Percentiles rank a stretch among this genome's conserved stretches.
phyloP scores from a whole-genome alignment of 192 early-diverging fungal species.

The Mortierella antarctica region DNA sequence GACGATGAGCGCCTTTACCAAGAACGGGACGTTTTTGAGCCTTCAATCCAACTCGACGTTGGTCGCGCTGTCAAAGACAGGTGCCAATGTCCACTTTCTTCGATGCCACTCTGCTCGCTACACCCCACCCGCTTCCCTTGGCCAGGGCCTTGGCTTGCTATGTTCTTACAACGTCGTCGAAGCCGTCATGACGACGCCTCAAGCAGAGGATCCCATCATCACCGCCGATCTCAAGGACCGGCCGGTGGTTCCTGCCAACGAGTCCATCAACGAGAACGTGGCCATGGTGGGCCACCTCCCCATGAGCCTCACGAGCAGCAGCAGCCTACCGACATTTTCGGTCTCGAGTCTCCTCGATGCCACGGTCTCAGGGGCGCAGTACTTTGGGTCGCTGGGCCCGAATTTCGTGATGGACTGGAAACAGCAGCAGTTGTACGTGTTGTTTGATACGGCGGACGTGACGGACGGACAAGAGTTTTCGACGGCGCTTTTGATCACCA shows the following conservation, averaged over 20 bases:
- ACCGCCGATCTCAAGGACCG: background rate
- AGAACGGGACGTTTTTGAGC: too few species aligned
- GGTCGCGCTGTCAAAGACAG: too few species aligned
- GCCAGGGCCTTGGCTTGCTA: too few species aligned
- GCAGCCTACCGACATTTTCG: background rate
- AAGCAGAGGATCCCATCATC: background rate
- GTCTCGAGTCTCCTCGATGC: background rate
- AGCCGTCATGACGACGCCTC: background rate
- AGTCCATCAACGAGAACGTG: too few species aligned
- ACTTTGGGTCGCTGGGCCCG: constrained; percentile 3
- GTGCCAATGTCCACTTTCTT: too few species aligned
- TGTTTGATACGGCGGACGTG: constrained; percentile 12
- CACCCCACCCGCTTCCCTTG: too few species aligned
- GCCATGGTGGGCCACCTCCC: background rate
- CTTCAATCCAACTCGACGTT: too few species aligned
- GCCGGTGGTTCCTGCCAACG: background rate
- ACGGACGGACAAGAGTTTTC: constrained; percentile 8
- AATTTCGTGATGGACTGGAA: constrained; percentile 21
- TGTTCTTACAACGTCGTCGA: background rate
- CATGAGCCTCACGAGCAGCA: background rate
- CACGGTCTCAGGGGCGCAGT: background rate
- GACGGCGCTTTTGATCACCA: background rate
- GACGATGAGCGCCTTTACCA: too few species aligned
- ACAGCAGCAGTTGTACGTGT: background rate
- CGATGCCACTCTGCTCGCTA: too few species aligned